A percentile compares a stretch with the other conserved stretches of the same genome.
These are phyloP conservation scores for Tylopilus plumbeoviolaceoides DNA, from an alignment of 768 basidiomycete species.

Conservation along the genomic window DNA sequence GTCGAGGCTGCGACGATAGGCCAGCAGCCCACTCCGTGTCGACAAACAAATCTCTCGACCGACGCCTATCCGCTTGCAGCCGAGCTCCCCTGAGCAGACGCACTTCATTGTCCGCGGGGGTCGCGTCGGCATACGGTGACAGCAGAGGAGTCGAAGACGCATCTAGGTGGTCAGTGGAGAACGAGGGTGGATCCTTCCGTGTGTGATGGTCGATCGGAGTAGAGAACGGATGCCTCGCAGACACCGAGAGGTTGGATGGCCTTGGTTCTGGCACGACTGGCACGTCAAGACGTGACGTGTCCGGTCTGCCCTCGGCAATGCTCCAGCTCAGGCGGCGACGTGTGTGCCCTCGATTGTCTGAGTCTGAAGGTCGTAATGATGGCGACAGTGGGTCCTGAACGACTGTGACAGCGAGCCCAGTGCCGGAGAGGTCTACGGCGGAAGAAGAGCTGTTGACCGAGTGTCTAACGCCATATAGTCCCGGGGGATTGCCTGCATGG, in stretches of 20 bases:
- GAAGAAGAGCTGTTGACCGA: constrained; percentile 45
- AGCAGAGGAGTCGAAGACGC: constrained; percentile 54
- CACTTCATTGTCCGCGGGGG: constrained; percentile 55
- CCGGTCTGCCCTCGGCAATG: constrained; percentile 40
- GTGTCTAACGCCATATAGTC: constrained; percentile 5
- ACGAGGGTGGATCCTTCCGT: constrained; percentile 31
- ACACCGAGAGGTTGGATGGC: constrained; percentile 15
- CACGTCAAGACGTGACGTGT: constrained; percentile 35
- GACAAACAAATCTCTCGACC: constrained; percentile 20
- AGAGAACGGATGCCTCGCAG: constrained; percentile 48
- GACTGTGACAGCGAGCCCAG: constrained; percentile 37
- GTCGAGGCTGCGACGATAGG: constrained; percentile 35
- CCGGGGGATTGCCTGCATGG: not conserved
- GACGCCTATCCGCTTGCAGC: constrained; percentile 24
- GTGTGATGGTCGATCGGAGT: constrained; percentile 37
- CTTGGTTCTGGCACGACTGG: constrained; percentile 17
- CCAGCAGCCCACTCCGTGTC: constrained; percentile 52
- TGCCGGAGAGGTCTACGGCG: constrained; percentile 50
- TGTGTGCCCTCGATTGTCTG: constrained; percentile 31
- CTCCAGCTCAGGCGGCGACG: constrained; percentile 62
- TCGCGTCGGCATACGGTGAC: constrained; percentile 34
- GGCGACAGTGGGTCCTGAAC: constrained; percentile 36
- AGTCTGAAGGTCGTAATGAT: constrained; percentile 27
- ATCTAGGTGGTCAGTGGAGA: constrained; percentile 41
- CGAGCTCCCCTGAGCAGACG: constrained; percentile 50